These are phyloP conservation scores for Colletotrichum shisoi DNA, from an alignment of 2,329 filamentous ascomycete species.

Conservation along the genomic window DNA sequence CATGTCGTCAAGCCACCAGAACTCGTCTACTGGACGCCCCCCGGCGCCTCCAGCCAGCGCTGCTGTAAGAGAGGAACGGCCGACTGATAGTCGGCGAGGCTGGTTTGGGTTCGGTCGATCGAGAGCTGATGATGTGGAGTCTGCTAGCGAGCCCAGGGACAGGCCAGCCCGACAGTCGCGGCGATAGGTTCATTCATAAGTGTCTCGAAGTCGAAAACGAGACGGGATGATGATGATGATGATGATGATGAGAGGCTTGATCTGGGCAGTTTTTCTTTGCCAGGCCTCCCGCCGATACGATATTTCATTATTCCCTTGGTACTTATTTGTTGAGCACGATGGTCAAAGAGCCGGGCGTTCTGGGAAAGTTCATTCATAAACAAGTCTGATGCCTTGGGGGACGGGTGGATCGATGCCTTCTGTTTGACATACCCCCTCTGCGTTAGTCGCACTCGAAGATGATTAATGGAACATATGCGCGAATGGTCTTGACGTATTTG, in stretches of 20 bases:
- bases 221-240: no score
- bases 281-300: not conserved
- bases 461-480: conserved; percentile 12
- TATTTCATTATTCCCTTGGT: not conserved
- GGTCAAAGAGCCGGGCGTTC: not conserved
- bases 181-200: not conserved
- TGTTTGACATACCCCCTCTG: conserved; percentile 14
- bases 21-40: conserved; percentile 11
- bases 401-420: conserved; percentile 14
- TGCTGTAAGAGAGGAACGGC: conserved; percentile 22
- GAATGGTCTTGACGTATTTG: conserved; percentile 6
- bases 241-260: not conserved
- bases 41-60: conserved; percentile 31
- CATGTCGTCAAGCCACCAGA: conserved; percentile 34
- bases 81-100: conserved; percentile 18
- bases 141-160: conserved; percentile 23
- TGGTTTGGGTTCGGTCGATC: conserved; percentile 38
- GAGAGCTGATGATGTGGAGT: conserved; percentile 36
- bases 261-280: not conserved
- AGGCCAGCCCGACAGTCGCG: conserved; percentile 9
- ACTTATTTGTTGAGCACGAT: no score
- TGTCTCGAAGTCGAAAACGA: not conserved
- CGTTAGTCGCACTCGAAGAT: conserved; percentile 1
- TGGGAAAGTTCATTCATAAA: not conserved
- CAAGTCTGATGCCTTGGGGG: conserved; percentile 1